Evolutionary conservation across 495 filamentous ascomycete species (phyloP), one percentile per base, ranked within the genome.

Genomic region (Hypoxylon intermedium): DNA sequence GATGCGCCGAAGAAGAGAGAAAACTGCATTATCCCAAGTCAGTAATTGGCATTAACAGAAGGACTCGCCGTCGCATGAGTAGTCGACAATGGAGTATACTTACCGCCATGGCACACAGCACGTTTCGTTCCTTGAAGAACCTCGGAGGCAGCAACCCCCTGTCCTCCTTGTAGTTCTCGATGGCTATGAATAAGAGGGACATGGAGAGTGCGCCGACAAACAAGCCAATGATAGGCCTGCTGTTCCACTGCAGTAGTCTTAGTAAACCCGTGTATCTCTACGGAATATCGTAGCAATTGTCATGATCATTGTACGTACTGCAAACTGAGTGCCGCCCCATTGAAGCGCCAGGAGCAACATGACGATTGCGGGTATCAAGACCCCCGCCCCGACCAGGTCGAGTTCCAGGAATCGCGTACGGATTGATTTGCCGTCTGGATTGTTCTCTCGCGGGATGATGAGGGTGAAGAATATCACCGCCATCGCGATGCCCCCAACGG

Each of bases 281-380:
- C 15, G 19, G 20, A 6, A 38, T 21, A n/a, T 0, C 20, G 7
- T 9, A n/a, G 12, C 79, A 6, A 83, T 67, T 3, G 58, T 58
- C 9, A 66, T 54, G 59, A 71, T 11, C 65, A 50, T 66, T 73
- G 9, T n/a, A 58, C 60, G 23, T 54, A 64, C 60, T 82, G 83
- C 36, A 49, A 83, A 77, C 6, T 77, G 74, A 2, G 73, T 67
- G 7, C 84, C 87, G 3, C 85, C 87, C 76, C 79, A 89, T 68
- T 90, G 82, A 15, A 90, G 75, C 19, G 85, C 87, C 26, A 90
- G 76, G 20, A 89, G 67, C 26, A 87, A 68, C 63, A 76, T 84
- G 28, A 86, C 67, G 13, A 87, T 71, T 5, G 73, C 69, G 6
- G 80, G 79, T 16, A 89, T 75, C 36, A 88, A 61, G 30, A 83